Base-by-base conservation (phyloP, 2,329 filamentous ascomycete species). In the Setomelanomma holmii region DNA sequence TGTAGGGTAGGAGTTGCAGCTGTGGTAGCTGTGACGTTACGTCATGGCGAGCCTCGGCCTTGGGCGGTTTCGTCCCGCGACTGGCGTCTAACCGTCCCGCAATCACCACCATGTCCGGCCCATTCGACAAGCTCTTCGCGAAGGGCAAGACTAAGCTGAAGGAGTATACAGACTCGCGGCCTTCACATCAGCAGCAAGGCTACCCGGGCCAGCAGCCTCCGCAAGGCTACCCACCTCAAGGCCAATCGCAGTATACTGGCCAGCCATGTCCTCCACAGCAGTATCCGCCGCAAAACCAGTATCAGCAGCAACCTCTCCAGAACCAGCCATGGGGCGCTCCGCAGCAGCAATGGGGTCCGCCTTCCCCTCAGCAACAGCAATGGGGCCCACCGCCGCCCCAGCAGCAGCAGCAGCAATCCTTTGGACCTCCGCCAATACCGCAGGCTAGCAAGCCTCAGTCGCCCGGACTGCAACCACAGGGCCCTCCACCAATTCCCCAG, bases 101-200 rank as follows among this genome's bases (percentile, higher is more conserved):
- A 46, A 40, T 44, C 51, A 17, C 50, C 35, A 54, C 40, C 34
- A 72, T 73, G 69, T 66, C 68, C 23, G 45, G 49, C 30, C 56
- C 62, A 4, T 57, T 74, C 23, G 70, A 74, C 53, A 73, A 73
- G 45, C 56, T 72, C 4, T 55, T 74, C 36, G 71, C 71, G 27
- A 73, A 73, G 39, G 72, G 72, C 38, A 74, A 74, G 51, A 69
- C 69, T 3, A 74, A 74, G 45, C 62, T 71, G n/a, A 69, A 71
- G 43, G 68, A 72, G 51, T 68, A 67, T 46, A 56, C 66, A 7
- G 56, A 56, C 48, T 60, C 56, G 45, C 58, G 56, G 6, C 53
- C 61, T 2, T 60, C 64, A 11, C 64, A 68, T n/a, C 63, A 53
- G 1, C 56, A 63, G 34, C 56, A 53, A 27, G 45, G 27, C 36